A percentile compares a stretch with the other conserved stretches of the same genome.
These are phyloP conservation scores for Aspergillus bertholletiae DNA, from an alignment of 495 filamentous ascomycete genomes.

Conservation along the genomic window DNA sequence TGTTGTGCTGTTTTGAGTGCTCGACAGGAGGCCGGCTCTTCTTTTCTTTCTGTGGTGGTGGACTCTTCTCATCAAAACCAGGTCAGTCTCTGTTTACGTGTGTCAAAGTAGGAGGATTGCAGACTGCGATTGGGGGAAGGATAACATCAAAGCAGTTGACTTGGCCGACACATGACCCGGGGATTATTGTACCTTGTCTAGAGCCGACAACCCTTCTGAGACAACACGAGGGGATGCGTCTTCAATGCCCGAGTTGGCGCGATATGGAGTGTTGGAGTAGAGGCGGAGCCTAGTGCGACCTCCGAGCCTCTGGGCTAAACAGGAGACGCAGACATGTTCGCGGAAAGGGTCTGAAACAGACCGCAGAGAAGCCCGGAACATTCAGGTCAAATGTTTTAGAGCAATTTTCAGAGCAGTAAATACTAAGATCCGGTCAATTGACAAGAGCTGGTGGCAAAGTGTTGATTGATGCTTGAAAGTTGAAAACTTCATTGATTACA, in stretches of 20 bases:
- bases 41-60: background rate
- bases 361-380: constrained; percentile 41
- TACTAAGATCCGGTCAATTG: constrained; percentile 6
- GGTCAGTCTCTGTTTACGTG: background rate
- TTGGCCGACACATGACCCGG: background rate
- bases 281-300: constrained; percentile 19
- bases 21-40: background rate
- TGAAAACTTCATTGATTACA: too few species aligned
- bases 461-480: background rate
- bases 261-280: constrained; percentile 22
- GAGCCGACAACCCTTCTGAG: background rate
- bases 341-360: constrained; percentile 38
- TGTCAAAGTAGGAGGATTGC: background rate
- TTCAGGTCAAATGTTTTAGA: constrained; percentile 19
- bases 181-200: background rate
- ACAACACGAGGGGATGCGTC: background rate
- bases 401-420: background rate
- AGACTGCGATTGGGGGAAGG: background rate
- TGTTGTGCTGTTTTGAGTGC: background rate
- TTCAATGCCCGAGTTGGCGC: background rate
- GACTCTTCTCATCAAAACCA: background rate
- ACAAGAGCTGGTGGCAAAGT: background rate
- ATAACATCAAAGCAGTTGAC: background rate
- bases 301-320: constrained; percentile 25
- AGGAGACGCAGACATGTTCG: constrained; percentile 37